Evolutionary conservation across 352 stramenopile species (phyloP).

Genomic region (Phytophthora cactorum): DNA sequence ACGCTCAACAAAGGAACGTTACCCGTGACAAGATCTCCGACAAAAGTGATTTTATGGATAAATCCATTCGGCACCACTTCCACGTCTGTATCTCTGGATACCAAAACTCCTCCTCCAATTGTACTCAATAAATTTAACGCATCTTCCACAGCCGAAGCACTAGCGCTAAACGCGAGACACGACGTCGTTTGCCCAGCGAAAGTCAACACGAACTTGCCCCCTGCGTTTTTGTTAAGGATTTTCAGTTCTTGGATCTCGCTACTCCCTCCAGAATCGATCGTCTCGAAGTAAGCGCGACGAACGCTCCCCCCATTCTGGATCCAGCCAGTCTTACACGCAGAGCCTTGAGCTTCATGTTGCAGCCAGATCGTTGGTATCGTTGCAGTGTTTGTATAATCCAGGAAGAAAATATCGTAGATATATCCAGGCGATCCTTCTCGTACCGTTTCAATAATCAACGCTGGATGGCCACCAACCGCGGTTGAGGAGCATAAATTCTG

Average conservation of each 20-base stretch:
- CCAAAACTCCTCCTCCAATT: slow-evolving; percentile 53
- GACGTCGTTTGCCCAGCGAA: slow-evolving; percentile 49
- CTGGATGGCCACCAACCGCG: slow-evolving; percentile 56
- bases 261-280: slow-evolving; percentile 59
- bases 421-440: slow-evolving; percentile 59
- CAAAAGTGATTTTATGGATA: slow-evolving; percentile 72
- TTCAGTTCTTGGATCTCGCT: slow-evolving; percentile 66
- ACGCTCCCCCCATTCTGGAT: slow-evolving; percentile 40
- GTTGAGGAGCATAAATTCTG: slow-evolving; percentile 44
- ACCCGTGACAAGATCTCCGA: slow-evolving; percentile 60
- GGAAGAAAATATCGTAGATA: slow-evolving; percentile 80
- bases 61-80: slow-evolving; percentile 55
- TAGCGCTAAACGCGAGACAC: slow-evolving; percentile 49
- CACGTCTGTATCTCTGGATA: slow-evolving; percentile 53
- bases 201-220: slow-evolving; percentile 49
- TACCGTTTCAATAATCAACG: slow-evolving; percentile 74
- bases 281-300: slow-evolving; percentile 49
- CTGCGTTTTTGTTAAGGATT: slow-evolving; percentile 29
- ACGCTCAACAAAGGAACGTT: slow-evolving; percentile 46
- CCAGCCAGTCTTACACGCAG: slow-evolving; percentile 33
- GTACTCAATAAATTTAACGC: slow-evolving; percentile 39
- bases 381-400: slow-evolving; percentile 37
- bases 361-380: slow-evolving; percentile 36
- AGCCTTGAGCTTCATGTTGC: slow-evolving; percentile 33
- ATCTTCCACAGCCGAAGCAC: slow-evolving; percentile 27